phyloP scores from a whole-genome alignment of 2,329 filamentous ascomycete genomes.

The Ceratocystis cacaofunesta region DNA sequence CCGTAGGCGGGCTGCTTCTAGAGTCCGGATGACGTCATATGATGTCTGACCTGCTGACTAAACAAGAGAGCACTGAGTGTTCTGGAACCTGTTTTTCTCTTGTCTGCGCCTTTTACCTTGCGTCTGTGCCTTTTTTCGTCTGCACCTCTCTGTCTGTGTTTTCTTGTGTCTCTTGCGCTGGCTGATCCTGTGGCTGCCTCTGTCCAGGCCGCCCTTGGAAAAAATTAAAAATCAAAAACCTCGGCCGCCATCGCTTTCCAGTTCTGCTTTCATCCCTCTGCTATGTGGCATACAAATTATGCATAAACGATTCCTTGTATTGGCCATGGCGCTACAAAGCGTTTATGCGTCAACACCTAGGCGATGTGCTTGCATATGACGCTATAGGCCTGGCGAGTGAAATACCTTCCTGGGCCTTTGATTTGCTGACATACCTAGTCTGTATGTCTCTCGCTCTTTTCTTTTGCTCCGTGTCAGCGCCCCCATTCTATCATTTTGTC shows the following conservation, averaged over 20 bases:
- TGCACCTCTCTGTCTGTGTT: background rate
- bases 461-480: no score
- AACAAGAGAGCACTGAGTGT: background rate
- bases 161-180: background rate
- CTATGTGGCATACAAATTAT: background rate
- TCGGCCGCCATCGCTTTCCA: background rate
- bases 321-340: background rate
- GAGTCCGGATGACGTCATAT: conserved; percentile 1
- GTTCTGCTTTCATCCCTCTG: background rate
- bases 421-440: no score
- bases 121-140: background rate
- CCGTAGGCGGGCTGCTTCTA: background rate
- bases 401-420: background rate
- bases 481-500: no score
- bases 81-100: background rate
- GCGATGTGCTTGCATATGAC: background rate
- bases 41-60: background rate
- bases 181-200: no score
- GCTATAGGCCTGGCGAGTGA: no score
- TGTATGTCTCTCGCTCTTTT: no score
- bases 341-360: background rate
- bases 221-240: no score
- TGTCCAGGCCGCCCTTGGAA: no score
- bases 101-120: background rate
- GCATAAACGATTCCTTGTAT: background rate